These are phyloP conservation scores for Emericellopsis atlantica DNA, from an alignment of 2,329 filamentous ascomycete genomes.

Conservation along the genomic window DNA sequence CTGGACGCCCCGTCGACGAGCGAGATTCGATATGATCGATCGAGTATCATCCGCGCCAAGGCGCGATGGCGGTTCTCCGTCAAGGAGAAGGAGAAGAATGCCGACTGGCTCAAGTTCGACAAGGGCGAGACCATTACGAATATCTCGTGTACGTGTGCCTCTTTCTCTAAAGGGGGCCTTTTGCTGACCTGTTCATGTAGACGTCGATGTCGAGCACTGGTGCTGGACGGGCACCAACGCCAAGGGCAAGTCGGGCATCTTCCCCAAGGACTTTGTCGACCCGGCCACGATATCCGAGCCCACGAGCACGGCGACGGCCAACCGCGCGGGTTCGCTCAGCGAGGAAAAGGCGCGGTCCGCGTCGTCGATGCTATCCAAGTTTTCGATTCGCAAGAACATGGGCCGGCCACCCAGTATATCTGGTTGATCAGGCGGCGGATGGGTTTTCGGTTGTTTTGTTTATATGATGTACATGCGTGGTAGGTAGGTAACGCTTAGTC, in stretches of 20 bases:
- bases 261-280: conserved; percentile 37
- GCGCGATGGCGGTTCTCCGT: conserved; percentile 40
- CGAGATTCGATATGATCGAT: conserved; percentile 32
- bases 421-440: not conserved
- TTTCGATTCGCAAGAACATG: conserved; percentile 17
- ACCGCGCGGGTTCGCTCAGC: conserved; percentile 16
- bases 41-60: conserved; percentile 33
- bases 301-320: conserved; percentile 8
- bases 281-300: conserved; percentile 27
- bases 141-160: conserved; percentile 34
- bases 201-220: conserved; percentile 35
- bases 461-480: too few species aligned
- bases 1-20: conserved; percentile 31
- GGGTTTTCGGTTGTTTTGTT: too few species aligned
- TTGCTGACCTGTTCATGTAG: conserved; percentile 13
- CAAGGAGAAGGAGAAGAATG: conserved; percentile 19
- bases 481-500: too few species aligned
- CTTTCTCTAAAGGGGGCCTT: not conserved
- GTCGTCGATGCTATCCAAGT: conserved; percentile 17
- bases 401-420: conserved; percentile 3
- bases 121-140: conserved; percentile 56
- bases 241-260: conserved; percentile 39
- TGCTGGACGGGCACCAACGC: conserved; percentile 42
- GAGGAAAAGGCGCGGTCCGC: conserved; percentile 20
- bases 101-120: conserved; percentile 46